Evolutionary conservation across 768 basidiomycete genomes (phyloP), one percentile per base, ranked within the genome.

Genomic region (Suillus discolor): DNA sequence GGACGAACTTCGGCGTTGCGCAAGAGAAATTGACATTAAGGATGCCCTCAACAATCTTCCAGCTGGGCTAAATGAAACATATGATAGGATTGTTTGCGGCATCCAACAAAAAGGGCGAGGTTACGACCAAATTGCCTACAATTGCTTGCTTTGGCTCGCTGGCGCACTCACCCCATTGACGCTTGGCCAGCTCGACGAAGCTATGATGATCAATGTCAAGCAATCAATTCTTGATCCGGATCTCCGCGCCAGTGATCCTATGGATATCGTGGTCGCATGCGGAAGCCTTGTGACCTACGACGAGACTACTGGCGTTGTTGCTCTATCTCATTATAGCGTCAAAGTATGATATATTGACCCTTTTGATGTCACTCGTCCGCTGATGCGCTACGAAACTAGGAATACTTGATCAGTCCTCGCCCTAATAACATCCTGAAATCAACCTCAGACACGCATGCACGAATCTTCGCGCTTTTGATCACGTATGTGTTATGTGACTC

Each of bases 11-110:
- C n/a, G n/a, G n/a, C n/a, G n/a, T n/a, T n/a, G n/a, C n/a, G n/a
- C n/a, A n/a, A n/a, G n/a, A n/a, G n/a, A n/a, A n/a, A n/a, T n/a
- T n/a, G n/a, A n/a, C n/a, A n/a, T n/a, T n/a, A n/a, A n/a, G n/a
- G n/a, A n/a, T n/a, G n/a, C 53, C 3, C 65, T 69, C 3, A 13
- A 64, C 20, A 62, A 60, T 13, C 70, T 70, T n/a, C 69, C 69
- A 1, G 61, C 51, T 20, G 69, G 71, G 28, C 38, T 72, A 11
- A 65, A 74, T 38, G 72, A 72, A 49, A 71, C 72, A 0, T 70
- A 72, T n/a, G 57, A 69, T 16, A 65, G 72, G 11, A 73, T 71
- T 28, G 64, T 73, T 8, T 34, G 62, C 15, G 53, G 44, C 2
- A 65, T 73, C 0, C 64, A 72, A 28, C 45, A 39, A 5, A 38